Evolutionary conservation across 805 yeast species (phyloP), one percentile per base, ranked within the genome.

Genomic region (Nakazawaea wyomingensis): DNA sequence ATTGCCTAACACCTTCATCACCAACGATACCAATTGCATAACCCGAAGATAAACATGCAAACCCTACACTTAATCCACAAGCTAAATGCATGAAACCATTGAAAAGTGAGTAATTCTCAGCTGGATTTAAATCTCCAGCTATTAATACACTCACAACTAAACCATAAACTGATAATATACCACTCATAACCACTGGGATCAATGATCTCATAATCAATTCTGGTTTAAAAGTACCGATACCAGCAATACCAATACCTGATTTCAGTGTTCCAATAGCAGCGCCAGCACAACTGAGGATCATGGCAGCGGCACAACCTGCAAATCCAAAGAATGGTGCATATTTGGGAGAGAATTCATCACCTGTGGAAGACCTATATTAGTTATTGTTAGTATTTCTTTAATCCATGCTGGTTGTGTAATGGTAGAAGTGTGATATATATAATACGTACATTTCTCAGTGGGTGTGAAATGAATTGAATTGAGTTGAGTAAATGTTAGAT

Each of bases 1-100:
- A 83, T 69, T 96, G 96, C 75, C 98, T 85, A 45, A 91, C 98
- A 78, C 99, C 99, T 48, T 96, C 97, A 65, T 91, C 99, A 67
- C 99, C 99, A 54, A 91, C 99, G 54, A 91, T 91, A 72, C 99
- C 99, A 71, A 91, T 91, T 46, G 99, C 93, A 65, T 90, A 93
- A 35, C 99, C 99, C 47, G 96, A 85, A 32, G 98, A 90, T 59
- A 93, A 72, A 62, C 98, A 90, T 4, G 98, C 89, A 58, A 93
- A 88, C 2, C 99, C 99, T 34, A 93, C 99, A 29, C 95, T 79
- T 47, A 91, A 68, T 1, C 99, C 99, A 65, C 97, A 89, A 41
- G 95, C 90, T 62, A 93, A 71, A 66, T 93, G 99, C 95, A 93
- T 88, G 63, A 89, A 89, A n/a, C 99, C 99, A 59, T 87, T 85